phyloP scores from a whole-genome alignment of 805 yeast genomes.

The Kuraishia cidri region DNA sequence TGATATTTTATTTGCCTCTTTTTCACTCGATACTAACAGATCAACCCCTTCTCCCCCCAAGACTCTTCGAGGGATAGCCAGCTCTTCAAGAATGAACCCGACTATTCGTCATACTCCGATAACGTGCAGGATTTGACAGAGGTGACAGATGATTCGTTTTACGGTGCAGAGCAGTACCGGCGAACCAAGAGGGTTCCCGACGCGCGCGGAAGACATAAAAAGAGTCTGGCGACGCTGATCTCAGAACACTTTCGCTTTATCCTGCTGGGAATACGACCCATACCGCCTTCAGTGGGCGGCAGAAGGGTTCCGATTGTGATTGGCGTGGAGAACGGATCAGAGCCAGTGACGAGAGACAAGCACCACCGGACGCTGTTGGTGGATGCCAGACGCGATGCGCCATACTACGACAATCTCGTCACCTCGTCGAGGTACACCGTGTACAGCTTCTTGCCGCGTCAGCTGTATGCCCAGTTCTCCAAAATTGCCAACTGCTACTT shows the following conservation, averaged over 20 bases:
- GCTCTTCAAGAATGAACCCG: slow-evolving; percentile 6
- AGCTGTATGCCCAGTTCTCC: slow-evolving; percentile 83
- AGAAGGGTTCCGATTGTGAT: slow-evolving; percentile 60
- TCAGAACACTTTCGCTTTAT: too few species aligned
- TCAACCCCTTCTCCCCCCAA: slow-evolving; percentile 1
- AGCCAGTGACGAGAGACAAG: slow-evolving; percentile 18
- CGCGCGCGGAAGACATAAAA: too few species aligned
- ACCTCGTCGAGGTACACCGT: slow-evolving; percentile 83
- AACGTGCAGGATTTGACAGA: too few species aligned
- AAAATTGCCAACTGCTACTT: slow-evolving; percentile 90
- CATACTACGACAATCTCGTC: slow-evolving; percentile 60
- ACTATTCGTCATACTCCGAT: too few species aligned
- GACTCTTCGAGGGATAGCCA: slow-evolving; percentile 3
- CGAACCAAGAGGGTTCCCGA: too few species aligned
- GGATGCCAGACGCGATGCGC: slow-evolving; percentile 61
- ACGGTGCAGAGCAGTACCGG: too few species aligned
- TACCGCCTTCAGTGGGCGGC: slow-evolving; percentile 57
- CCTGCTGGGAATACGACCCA: slow-evolving; percentile 32
- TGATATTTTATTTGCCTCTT: too few species aligned
- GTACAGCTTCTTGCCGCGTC: slow-evolving; percentile 80
- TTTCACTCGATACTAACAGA: too few species aligned
- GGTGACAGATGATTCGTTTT: too few species aligned
- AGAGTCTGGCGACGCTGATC: too few species aligned
- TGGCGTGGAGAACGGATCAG: slow-evolving; percentile 14
- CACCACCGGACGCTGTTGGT: slow-evolving; percentile 27